Base-by-base conservation (phyloP, 805 yeast species). In the Saccharomycopsis synnaedendra region DNA sequence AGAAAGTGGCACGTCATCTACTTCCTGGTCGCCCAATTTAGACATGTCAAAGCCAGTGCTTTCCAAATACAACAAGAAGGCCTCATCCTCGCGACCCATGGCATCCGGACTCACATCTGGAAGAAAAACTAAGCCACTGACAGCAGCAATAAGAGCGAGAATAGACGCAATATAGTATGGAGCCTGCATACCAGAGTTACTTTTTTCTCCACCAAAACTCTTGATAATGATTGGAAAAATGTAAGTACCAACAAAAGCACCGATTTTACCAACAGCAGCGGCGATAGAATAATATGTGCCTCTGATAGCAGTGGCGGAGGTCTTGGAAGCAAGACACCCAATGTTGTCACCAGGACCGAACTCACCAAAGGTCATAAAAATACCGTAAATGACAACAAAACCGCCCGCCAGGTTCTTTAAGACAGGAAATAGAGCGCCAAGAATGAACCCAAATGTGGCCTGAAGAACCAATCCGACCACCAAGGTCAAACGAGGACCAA, bases 341-440 rank as follows among this genome's bases (percentile, higher is more conserved):
- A 85, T 82, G 65, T 85, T 86, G 65, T 88, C 86, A 67, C 97
- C 97, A 9, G 95, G 89, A 32, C 96, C 95, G 64, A 89, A 84
- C 65, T 90, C 97, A 58, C 97, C 97, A 43, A 86, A 71, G 5
- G 95, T 72, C 62, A 78, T 69, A 64, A 87, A 90, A 55, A 90
- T 79, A 68, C 97, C 97, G 60, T 82, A 90, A 32, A 84, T 82
- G 41, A 87, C 93, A 44, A 80, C 84, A 57, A 89, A 86, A 0
- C 78, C 90, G 38, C 77, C 96, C 59, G 86, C 70, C 57, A 81
- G 75, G 38, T 74, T 58, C 52, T 70, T 68, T 56, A 90, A 70
- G 31, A 61, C 58, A 32, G 69, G 66, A 59, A 82, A 80, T 43
- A 72, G 65, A 28, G 82, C 90, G 46, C 95, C 87, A 88, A 90